Evolutionary conservation across 2,329 filamentous ascomycete species (phyloP).

Genomic region (Fusarium anguioides): DNA sequence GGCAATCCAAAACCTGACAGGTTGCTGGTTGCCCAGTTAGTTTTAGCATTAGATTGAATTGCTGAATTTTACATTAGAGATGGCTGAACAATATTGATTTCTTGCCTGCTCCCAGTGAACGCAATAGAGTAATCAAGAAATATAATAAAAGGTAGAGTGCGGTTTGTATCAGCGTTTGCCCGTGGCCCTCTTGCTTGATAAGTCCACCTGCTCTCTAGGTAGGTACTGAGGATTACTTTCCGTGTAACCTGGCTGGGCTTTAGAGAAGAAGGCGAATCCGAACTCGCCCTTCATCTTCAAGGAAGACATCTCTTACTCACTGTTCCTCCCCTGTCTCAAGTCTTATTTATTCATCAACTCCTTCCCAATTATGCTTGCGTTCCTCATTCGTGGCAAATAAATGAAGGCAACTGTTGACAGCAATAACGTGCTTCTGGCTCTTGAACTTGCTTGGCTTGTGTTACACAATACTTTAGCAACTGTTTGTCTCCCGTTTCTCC

Average conservation of each 20-base stretch:
- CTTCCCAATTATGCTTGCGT: neutral
- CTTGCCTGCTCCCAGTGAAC: neutral
- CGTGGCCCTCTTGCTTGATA: neutral
- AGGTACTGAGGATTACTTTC: neutral
- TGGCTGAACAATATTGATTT: neutral
- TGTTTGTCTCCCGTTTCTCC: neutral
- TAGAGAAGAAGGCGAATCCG: neutral
- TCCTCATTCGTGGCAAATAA: neutral
- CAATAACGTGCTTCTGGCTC: neutral
- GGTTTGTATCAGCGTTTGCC: neutral
- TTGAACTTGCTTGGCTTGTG: neutral
- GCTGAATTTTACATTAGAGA: conserved; percentile 2
- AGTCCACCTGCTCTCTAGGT: neutral
- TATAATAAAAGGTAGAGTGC: neutral
- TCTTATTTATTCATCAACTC: neutral
- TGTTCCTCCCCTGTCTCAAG: neutral
- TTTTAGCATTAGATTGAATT: conserved; percentile 22
- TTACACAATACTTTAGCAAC: neutral
- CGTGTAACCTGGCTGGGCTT: conserved; percentile 11
- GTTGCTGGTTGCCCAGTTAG: conserved; percentile 1
- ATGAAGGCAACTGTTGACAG: no score
- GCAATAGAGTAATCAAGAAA: neutral
- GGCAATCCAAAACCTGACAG: conserved; percentile 3
- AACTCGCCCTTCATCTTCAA: neutral
- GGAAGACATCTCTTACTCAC: neutral